These are phyloP conservation scores for Metarhizium album DNA, from an alignment of 2,329 filamentous ascomycete species.

Conservation along the genomic window DNA sequence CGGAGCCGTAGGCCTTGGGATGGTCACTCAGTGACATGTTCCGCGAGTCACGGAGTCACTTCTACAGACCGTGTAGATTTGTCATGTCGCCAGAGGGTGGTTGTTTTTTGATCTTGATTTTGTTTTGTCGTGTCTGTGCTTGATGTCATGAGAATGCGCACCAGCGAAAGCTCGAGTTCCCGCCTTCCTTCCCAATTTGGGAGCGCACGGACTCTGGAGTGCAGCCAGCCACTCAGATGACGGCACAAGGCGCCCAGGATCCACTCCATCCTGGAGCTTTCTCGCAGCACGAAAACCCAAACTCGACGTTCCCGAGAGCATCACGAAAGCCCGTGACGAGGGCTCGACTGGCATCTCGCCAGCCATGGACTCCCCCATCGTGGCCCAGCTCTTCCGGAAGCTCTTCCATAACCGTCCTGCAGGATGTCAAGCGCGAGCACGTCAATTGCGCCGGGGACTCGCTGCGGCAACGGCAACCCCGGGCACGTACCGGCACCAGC, in stretches of 20 bases:
- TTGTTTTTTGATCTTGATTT: no score
- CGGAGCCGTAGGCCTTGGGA: constrained; percentile 50
- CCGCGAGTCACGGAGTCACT: neutral
- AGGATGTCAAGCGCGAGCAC: constrained; percentile 20
- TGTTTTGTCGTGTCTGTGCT: neutral
- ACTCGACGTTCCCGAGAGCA: constrained; percentile 1
- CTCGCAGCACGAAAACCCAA: neutral
- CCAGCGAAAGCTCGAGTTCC: no score
- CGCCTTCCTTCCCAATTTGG: no score
- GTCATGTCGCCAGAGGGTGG: no score
- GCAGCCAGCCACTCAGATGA: neutral
- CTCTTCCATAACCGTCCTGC: constrained; percentile 57
- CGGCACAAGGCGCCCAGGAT: neutral
- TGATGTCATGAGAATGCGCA: constrained; percentile 18
- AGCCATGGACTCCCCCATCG: constrained; percentile 70
- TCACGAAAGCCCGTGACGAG: no score
- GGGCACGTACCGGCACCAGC: neutral
- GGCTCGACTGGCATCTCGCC: neutral
- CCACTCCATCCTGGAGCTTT: neutral
- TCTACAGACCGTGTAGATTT: no score
- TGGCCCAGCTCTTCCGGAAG: constrained; percentile 71
- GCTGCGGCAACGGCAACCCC: neutral
- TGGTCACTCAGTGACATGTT: constrained; percentile 51
- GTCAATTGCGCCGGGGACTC: neutral
- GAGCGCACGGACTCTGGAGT: no score